Evolutionary conservation across 192 early-diverging fungal genomes (phyloP).

Genomic region (Paraglomus brasilianum): DNA sequence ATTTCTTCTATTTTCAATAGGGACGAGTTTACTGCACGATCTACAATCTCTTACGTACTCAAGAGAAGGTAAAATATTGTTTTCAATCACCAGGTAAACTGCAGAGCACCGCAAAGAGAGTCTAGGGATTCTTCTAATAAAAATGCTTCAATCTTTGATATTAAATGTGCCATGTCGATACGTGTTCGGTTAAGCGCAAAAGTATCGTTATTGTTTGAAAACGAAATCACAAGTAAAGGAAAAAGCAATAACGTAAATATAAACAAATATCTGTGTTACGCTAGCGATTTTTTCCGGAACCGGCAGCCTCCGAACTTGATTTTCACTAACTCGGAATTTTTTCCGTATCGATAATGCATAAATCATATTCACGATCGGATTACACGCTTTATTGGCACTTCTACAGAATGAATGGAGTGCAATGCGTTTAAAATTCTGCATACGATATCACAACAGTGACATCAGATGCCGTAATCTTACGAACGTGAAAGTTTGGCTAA

Average conservation of each 20-base stretch:
- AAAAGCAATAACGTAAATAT: not conserved
- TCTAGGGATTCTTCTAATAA: conserved; percentile 13
- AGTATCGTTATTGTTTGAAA: conserved; percentile 8
- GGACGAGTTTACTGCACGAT: conserved; percentile 23
- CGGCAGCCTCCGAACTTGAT: too few relatives aligned
- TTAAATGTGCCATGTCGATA: conserved; percentile 12
- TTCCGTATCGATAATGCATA: too few relatives aligned
- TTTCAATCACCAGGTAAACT: not conserved
- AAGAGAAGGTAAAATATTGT: not conserved
- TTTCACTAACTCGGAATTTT: too few relatives aligned
- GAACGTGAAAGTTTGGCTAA: too few relatives aligned
- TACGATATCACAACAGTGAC: too few relatives aligned
- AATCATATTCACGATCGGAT: too few relatives aligned
- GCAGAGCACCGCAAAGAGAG: conserved; percentile 3
- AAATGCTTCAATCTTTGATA: conserved; percentile 17
- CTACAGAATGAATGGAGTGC: too few relatives aligned
- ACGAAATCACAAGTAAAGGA: not conserved
- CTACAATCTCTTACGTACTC: not conserved
- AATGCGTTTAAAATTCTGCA: too few relatives aligned
- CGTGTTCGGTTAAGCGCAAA: conserved; percentile 2
- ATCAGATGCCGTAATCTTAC: too few relatives aligned
- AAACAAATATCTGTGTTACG: not conserved
- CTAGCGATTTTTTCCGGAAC: too few relatives aligned
- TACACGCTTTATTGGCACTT: too few relatives aligned
- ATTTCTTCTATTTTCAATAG: conserved; percentile 19